Conservation (phyloP, 2,329 filamentous ascomycete genomes). For the Penicillium sp. region DNA sequence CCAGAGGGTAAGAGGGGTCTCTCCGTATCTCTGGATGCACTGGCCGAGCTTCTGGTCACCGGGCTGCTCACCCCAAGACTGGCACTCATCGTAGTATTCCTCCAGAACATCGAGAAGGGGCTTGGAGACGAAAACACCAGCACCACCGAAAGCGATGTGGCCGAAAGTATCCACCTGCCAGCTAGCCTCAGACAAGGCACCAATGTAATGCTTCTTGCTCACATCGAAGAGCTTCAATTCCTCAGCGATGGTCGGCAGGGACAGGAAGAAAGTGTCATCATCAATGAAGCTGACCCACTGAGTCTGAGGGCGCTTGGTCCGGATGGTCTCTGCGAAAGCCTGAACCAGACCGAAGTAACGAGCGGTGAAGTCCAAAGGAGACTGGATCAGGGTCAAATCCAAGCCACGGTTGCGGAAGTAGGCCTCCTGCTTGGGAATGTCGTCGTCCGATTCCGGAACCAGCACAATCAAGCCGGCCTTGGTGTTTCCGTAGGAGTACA, state of each 20-base stretch:
- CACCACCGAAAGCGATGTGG: slow-evolving; percentile 38
- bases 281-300: slow-evolving; percentile 39
- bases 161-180: slow-evolving; percentile 39
- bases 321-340: slow-evolving; percentile 34
- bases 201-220: slow-evolving; percentile 38
- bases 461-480: slow-evolving; percentile 36
- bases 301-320: slow-evolving; percentile 32
- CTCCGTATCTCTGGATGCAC: slow-evolving; percentile 36
- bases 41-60: slow-evolving; percentile 40
- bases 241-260: slow-evolving; percentile 33
- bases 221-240: slow-evolving; percentile 34
- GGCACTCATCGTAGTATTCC: slow-evolving; percentile 35
- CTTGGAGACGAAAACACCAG: slow-evolving; percentile 37
- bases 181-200: slow-evolving; percentile 36
- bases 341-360: slow-evolving; percentile 39
- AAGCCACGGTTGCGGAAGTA: slow-evolving; percentile 38
- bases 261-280: slow-evolving; percentile 39
- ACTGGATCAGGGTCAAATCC: slow-evolving; percentile 34
- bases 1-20: slow-evolving; percentile 35
- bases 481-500: slow-evolving; percentile 37
- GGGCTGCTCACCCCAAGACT: slow-evolving; percentile 37
- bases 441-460: slow-evolving; percentile 35
- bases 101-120: slow-evolving; percentile 34
- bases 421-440: slow-evolving; percentile 33
- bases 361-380: slow-evolving; percentile 36